phyloP scores from a whole-genome alignment of 495 filamentous ascomycete species.

The Annulohypoxylon bovei region DNA sequence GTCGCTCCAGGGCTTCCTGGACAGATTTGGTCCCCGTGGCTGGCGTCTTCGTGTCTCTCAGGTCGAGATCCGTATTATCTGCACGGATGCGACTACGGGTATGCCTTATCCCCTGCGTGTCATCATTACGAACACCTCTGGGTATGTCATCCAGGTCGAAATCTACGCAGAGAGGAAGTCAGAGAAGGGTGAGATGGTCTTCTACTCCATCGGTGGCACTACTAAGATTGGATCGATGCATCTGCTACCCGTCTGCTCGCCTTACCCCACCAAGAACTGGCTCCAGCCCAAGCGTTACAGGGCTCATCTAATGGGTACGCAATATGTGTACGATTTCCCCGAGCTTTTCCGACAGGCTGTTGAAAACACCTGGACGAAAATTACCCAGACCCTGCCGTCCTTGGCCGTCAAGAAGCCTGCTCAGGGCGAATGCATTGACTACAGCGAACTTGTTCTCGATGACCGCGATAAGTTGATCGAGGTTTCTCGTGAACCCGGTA shows the following conservation, averaged over 20 bases:
- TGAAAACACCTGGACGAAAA: slow-evolving; percentile 90
- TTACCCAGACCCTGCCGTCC: slow-evolving; percentile 72
- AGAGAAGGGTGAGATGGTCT: slow-evolving; percentile 95
- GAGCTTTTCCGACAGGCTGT: slow-evolving; percentile 98
- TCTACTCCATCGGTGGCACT: slow-evolving; percentile 95
- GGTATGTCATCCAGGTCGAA: slow-evolving; percentile 98
- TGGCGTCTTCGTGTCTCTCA: slow-evolving; percentile 98
- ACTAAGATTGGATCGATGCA: slow-evolving; percentile 97
- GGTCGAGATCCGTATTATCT: slow-evolving; percentile 97
- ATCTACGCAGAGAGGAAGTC: slow-evolving; percentile 97
- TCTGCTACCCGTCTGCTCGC: slow-evolving; percentile 85
- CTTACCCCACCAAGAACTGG: slow-evolving; percentile 98
- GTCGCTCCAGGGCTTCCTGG: slow-evolving; percentile 92
- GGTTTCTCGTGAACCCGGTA: slow-evolving; percentile 91
- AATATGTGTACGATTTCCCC: slow-evolving; percentile 99
- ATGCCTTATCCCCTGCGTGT: slow-evolving; percentile 92
- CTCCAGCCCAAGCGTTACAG: slow-evolving; percentile 99
- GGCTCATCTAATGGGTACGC: slow-evolving; percentile 98
- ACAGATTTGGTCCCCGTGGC: slow-evolving; percentile 92
- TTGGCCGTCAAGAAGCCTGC: slow-evolving; percentile 83
- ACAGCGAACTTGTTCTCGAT: slow-evolving; percentile 91
- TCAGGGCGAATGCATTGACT: slow-evolving; percentile 92
- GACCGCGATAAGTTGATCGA: slow-evolving; percentile 92
- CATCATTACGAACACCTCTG: slow-evolving; percentile 97
- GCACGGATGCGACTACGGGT: slow-evolving; percentile 87